phyloP scores from a whole-genome alignment of 352 stramenopile genomes.

The Pythium dissimile region DNA sequence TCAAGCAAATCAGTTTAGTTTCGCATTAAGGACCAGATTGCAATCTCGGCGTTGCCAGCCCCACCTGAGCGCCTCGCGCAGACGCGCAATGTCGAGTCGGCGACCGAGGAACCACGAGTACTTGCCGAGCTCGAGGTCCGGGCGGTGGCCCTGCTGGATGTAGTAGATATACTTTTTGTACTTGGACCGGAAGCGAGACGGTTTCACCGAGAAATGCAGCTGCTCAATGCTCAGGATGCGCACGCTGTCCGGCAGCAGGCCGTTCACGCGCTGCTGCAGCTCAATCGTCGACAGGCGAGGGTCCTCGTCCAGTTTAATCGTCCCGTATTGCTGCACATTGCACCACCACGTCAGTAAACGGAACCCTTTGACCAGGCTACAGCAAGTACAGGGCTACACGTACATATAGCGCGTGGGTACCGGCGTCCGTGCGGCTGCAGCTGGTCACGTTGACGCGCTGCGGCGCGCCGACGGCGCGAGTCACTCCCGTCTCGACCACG shows the following conservation, averaged over 20 bases:
- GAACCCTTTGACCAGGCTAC: no score
- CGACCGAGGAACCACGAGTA: slow-evolving; percentile 84
- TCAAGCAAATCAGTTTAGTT: no score
- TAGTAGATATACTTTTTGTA: slow-evolving; percentile 92
- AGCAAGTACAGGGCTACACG: no score
- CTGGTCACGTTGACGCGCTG: slow-evolving; percentile 78
- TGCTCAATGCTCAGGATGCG: slow-evolving; percentile 43
- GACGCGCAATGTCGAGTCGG: slow-evolving; percentile 48
- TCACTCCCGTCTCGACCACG: slow-evolving; percentile 68
- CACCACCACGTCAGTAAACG: neutral
- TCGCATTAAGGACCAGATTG: no score
- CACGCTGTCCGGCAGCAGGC: slow-evolving; percentile 35
- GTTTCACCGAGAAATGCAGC: slow-evolving; percentile 27
- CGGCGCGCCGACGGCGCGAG: slow-evolving; percentile 33
- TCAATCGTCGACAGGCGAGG: slow-evolving; percentile 34
- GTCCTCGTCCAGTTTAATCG: slow-evolving; percentile 51
- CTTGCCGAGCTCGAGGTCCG: slow-evolving; percentile 62
- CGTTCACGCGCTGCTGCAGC: slow-evolving; percentile 56
- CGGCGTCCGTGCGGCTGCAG: slow-evolving; percentile 80
- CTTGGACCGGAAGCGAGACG: slow-evolving; percentile 65
- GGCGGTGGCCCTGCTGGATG: slow-evolving; percentile 76
- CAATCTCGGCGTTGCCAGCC: no score
- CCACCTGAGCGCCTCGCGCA: slow-evolving; percentile 67
- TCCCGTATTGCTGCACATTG: slow-evolving; percentile 90
- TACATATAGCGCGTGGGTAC: slow-evolving; percentile 85